Conservation (phyloP, 148 eudicot species). For the Cornus controversa region DNA sequence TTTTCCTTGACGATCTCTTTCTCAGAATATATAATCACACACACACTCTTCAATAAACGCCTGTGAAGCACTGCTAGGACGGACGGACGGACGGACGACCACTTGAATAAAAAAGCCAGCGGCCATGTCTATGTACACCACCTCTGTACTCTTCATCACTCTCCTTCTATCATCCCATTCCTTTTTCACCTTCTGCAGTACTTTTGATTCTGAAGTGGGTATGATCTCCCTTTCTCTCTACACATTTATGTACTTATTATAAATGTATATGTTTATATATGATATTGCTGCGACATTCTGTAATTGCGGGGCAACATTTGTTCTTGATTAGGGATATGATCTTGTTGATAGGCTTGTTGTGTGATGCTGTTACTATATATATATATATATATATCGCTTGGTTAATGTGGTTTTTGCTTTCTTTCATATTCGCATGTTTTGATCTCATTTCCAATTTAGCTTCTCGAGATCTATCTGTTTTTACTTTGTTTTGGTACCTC, state of each 20-base stretch:
- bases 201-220: conserved; percentile 20
- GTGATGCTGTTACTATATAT: background rate
- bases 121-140: background rate
- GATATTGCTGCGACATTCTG: background rate
- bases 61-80: no score
- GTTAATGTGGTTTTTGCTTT: background rate
- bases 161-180: conserved; percentile 13
- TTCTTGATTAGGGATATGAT: background rate
- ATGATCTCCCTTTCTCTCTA: background rate
- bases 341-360: background rate
- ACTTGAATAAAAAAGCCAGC: background rate
- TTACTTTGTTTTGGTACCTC: no score
- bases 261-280: background rate
- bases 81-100: no score
- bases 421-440: background rate
- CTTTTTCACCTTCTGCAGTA: conserved; percentile 3
- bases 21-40: no score
- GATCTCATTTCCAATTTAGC: background rate
- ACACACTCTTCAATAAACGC: background rate
- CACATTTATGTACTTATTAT: background rate
- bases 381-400: no score
- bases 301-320: background rate
- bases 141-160: conserved; percentile 8
- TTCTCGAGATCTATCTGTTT: background rate
- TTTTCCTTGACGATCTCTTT: no score